These are phyloP conservation scores for Epipyxis sp. DNA, from an alignment of 108 stramenopile genomes.

Conservation along the genomic window DNA sequence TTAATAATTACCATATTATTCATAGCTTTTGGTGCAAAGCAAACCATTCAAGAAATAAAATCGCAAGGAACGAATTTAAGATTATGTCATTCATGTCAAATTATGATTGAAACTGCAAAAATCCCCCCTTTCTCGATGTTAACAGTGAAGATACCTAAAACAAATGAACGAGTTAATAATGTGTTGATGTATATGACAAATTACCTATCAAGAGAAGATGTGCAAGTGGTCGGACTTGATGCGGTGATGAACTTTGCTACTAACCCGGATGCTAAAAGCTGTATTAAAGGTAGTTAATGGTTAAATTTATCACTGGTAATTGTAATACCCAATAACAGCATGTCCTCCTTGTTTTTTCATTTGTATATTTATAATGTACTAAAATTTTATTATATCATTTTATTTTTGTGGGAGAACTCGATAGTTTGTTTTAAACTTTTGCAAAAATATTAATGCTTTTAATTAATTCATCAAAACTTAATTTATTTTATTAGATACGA, in stretches of 20 bases:
- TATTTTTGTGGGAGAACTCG: too few relatives aligned
- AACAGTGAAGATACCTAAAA: neutral
- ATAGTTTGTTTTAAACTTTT: too few relatives aligned
- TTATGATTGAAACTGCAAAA: neutral
- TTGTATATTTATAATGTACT: too few relatives aligned
- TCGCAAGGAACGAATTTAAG: neutral
- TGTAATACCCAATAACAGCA: too few relatives aligned
- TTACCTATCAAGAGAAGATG: neutral
- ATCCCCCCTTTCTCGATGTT: neutral
- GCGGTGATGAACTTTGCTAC: neutral
- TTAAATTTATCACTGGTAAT: too few relatives aligned
- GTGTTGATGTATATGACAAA: neutral
- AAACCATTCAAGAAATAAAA: neutral
- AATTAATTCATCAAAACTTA: too few relatives aligned
- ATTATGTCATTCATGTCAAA: neutral
- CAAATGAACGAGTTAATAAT: neutral
- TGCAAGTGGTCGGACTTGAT: neutral
- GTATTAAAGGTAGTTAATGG: neutral
- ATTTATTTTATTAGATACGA: too few relatives aligned
- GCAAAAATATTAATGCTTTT: too few relatives aligned
- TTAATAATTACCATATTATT: neutral
- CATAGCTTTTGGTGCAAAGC: neutral
- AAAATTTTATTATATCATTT: too few relatives aligned
- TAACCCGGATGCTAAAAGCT: neutral
- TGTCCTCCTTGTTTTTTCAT: too few relatives aligned